Percentiles rank a stretch among this genome's conserved stretches.
These are phyloP conservation scores for Fusarium nelsonii DNA, from an alignment of 2,329 filamentous ascomycete species.

Conservation along the genomic window DNA sequence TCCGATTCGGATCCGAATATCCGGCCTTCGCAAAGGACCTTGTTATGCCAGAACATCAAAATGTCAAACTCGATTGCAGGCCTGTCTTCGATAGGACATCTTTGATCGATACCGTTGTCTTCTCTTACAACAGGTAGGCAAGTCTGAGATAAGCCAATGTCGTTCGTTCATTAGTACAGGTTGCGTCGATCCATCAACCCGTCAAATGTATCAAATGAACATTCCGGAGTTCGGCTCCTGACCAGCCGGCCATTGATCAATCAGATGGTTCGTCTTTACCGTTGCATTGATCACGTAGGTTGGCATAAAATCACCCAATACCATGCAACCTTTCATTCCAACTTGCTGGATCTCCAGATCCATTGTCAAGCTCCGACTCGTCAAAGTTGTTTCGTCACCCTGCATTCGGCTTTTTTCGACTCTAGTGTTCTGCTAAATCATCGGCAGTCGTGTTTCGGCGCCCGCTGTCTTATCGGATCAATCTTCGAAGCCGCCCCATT, in stretches of 20 bases:
- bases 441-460: slow-evolving; percentile 4
- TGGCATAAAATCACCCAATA: slow-evolving; percentile 28
- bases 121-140: neutral
- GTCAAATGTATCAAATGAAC: neutral
- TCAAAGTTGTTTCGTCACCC: neutral
- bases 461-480: slow-evolving; percentile 21
- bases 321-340: slow-evolving; percentile 9
- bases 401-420: neutral
- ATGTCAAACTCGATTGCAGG: neutral
- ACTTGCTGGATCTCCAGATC: slow-evolving; percentile 1
- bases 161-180: neutral
- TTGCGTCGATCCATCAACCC: neutral
- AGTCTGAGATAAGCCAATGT: neutral
- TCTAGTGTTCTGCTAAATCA: neutral
- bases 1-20: slow-evolving; percentile 30
- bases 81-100: neutral
- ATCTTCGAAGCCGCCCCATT: slow-evolving; percentile 47
- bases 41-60: neutral
- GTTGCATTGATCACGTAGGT: slow-evolving; percentile 18
- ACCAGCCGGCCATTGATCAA: slow-evolving; percentile 13
- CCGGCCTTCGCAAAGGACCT: neutral
- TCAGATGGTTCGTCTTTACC: slow-evolving; percentile 1
- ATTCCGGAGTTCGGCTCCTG: slow-evolving; percentile 33
- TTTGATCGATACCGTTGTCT: neutral
- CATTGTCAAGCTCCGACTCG: neutral